A percentile compares a stretch with the other conserved stretches of the same genome.
Evolutionary conservation across 2,329 filamentous ascomycete species (phyloP).

Genomic region (Lasiodiplodia gonubiensis): DNA sequence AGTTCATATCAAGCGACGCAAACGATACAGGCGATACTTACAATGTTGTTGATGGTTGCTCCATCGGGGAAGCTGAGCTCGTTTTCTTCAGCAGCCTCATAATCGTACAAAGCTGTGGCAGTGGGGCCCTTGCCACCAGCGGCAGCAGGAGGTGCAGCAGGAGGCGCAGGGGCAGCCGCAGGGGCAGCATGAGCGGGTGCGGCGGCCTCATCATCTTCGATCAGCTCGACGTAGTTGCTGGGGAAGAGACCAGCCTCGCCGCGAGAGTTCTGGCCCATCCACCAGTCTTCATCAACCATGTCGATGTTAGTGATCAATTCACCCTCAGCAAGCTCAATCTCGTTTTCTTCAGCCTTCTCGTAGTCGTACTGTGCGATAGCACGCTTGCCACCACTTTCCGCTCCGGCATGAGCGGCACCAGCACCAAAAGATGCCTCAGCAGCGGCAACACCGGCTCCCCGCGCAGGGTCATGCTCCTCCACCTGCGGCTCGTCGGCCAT

Average conservation of each 20-base stretch:
- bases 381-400: constrained; percentile 63
- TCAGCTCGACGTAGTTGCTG: constrained; percentile 92
- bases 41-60: constrained; percentile 78
- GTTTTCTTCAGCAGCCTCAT: constrained; percentile 96
- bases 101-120: constrained; percentile 90
- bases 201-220: constrained; percentile 64
- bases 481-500: constrained; percentile 65
- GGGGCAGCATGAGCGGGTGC: constrained; percentile 40
- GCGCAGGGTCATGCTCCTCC: constrained; percentile 60
- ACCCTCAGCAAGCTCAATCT: constrained; percentile 88
- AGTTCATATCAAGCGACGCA: not conserved
- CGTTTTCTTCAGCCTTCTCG: constrained; percentile 96
- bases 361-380: constrained; percentile 93
- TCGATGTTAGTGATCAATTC: constrained; percentile 90
- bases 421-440: constrained; percentile 52
- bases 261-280: constrained; percentile 87
- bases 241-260: constrained; percentile 93
- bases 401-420: constrained; percentile 43
- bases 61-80: constrained; percentile 84
- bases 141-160: constrained; percentile 41
- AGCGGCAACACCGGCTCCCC: constrained; percentile 58
- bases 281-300: constrained; percentile 98
- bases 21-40: constrained; percentile 53
- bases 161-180: constrained; percentile 39
- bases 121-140: constrained; percentile 59